Percentiles rank a stretch among this genome's conserved stretches.
These are phyloP conservation scores for Echium plantagineum DNA, from an alignment of 257 asterid genomes.

Conservation along the genomic window DNA sequence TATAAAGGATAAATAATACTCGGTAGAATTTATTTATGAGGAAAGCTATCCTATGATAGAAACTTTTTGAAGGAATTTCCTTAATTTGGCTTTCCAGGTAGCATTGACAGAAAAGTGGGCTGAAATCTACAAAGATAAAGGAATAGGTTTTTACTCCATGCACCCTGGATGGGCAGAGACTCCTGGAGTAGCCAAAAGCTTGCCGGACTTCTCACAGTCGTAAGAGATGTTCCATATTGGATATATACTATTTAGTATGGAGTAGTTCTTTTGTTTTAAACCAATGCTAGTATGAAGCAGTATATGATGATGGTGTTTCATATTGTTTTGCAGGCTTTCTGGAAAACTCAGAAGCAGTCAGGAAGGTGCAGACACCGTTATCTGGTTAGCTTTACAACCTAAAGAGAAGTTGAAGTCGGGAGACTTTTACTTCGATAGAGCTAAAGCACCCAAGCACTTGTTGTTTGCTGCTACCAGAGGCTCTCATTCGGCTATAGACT, in stretches of 20 bases:
- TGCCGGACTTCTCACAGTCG: slow-evolving; percentile 57
- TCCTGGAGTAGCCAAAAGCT: slow-evolving; percentile 78
- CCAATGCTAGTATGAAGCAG: background rate
- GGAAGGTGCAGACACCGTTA: slow-evolving; percentile 79
- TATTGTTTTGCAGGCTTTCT: slow-evolving; percentile 35
- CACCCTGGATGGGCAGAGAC: slow-evolving; percentile 99
- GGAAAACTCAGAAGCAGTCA: slow-evolving; percentile 74
- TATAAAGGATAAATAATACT: too few species aligned
- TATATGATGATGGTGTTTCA: background rate
- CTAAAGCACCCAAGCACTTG: slow-evolving; percentile 75
- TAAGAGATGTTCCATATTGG: slow-evolving; percentile 17
- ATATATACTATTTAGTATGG: too few species aligned
- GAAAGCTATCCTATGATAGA: background rate
- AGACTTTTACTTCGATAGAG: slow-evolving; percentile 67
- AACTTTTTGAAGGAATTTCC: background rate
- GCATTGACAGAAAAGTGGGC: slow-evolving; percentile 93
- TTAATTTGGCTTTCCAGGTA: slow-evolving; percentile 26
- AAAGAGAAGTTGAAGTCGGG: slow-evolving; percentile 62
- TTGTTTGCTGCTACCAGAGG: slow-evolving; percentile 49
- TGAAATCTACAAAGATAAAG: slow-evolving; percentile 48
- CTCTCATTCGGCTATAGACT: slow-evolving; percentile 51
- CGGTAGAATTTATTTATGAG: too few species aligned
- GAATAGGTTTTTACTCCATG: slow-evolving; percentile 78
- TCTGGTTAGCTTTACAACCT: slow-evolving; percentile 88
- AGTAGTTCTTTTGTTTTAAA: background rate